A percentile compares a stretch with the other conserved stretches of the same genome.
Conservation (phyloP, 176 grass and related monocot species). For the Zea luxurians region DNA sequence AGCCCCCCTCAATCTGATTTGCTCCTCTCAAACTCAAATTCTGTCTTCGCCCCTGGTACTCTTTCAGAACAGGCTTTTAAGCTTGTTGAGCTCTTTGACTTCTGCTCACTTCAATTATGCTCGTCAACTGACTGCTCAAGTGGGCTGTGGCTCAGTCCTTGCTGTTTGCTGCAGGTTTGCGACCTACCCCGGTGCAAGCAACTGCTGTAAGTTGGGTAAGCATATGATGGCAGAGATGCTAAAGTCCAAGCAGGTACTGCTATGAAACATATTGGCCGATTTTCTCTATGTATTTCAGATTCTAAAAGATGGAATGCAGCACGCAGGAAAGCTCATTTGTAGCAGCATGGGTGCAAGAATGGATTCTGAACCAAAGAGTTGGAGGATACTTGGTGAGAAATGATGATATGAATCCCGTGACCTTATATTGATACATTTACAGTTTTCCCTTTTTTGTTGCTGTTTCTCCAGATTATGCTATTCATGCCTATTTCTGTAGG, state of each 20-base stretch:
- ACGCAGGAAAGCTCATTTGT: slow-evolving; percentile 94
- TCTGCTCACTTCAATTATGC: background rate
- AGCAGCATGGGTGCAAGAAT: slow-evolving; percentile 92
- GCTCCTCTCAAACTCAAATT: no score
- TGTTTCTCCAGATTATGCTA: slow-evolving; percentile 7
- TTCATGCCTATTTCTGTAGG: slow-evolving; percentile 14
- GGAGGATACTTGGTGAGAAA: slow-evolving; percentile 86
- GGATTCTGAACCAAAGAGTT: slow-evolving; percentile 98
- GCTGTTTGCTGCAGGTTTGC: slow-evolving; percentile 90
- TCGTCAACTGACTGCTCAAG: slow-evolving; percentile 48
- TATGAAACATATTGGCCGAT: slow-evolving; percentile 19
- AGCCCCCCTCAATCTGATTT: no score
- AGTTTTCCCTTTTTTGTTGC: background rate
- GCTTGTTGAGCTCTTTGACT: background rate
- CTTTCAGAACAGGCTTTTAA: background rate
- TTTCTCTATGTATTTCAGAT: slow-evolving; percentile 59
- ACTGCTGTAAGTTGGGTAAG: slow-evolving; percentile 98
- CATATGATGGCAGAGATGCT: slow-evolving; percentile 22
- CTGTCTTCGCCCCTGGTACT: no score
- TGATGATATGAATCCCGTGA: background rate
- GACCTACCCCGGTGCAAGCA: slow-evolving; percentile 79
- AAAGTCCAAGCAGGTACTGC: slow-evolving; percentile 20
- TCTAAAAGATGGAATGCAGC: slow-evolving; percentile 98
- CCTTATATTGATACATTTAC: background rate
- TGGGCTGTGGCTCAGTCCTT: slow-evolving; percentile 90